Percentiles rank a stretch among this genome's conserved stretches.
Evolutionary conservation across 192 early-diverging fungal species (phyloP).

Genomic region (Coemansia sp.): DNA sequence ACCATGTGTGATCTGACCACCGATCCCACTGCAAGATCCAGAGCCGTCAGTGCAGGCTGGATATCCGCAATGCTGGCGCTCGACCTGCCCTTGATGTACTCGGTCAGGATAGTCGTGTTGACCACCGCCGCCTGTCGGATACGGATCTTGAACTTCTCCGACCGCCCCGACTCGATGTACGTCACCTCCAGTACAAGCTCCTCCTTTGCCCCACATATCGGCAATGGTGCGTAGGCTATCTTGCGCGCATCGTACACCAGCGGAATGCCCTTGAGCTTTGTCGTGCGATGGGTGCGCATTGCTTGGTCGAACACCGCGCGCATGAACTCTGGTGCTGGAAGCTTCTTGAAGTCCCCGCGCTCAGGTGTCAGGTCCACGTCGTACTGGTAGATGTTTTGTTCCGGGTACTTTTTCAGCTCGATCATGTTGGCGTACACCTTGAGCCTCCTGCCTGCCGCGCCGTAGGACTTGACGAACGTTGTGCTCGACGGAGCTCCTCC

Average conservation of each 20-base stretch:
- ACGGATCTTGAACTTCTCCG: constrained; percentile 59
- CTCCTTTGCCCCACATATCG: constrained; percentile 68
- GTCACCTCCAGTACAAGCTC: constrained; percentile 59
- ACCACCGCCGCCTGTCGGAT: constrained; percentile 61
- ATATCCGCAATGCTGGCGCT: constrained; percentile 21
- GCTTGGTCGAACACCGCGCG: constrained; percentile 70
- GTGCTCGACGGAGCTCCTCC: neutral
- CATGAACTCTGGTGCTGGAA: constrained; percentile 55
- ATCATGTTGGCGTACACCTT: constrained; percentile 75
- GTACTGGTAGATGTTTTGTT: constrained; percentile 81
- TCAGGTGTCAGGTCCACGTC: constrained; percentile 75
- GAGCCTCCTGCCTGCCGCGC: constrained; percentile 46
- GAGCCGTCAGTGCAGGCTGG: constrained; percentile 59
- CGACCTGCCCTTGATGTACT: constrained; percentile 24
- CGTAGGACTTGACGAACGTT: constrained; percentile 18
- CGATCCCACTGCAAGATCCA: constrained; percentile 85
- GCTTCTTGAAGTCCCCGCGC: constrained; percentile 23
- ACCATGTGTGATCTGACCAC: constrained; percentile 75
- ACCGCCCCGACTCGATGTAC: constrained; percentile 29
- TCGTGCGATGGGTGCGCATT: constrained; percentile 43
- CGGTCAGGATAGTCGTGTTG: constrained; percentile 49
- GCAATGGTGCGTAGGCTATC: constrained; percentile 79
- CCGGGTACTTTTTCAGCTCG: constrained; percentile 65
- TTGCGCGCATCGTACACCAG: constrained; percentile 85
- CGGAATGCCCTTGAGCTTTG: constrained; percentile 58